Base-by-base conservation (phyloP, 2,329 filamentous ascomycete genomes). In the Fusarium tuaranense region DNA sequence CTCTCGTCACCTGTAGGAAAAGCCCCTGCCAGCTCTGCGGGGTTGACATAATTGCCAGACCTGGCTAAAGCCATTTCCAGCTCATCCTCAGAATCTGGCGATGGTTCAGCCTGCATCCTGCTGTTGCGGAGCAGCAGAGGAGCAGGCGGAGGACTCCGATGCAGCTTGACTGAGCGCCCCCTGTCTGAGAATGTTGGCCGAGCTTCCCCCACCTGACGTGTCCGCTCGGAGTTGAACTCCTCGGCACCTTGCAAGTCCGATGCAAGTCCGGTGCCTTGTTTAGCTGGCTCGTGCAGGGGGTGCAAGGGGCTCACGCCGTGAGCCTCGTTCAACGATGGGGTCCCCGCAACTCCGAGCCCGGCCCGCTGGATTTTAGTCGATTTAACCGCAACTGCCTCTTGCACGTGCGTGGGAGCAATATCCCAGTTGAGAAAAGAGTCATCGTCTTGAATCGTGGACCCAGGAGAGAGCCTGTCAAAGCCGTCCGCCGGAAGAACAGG, bases 131-230 rank as follows among this genome's bases (percentile, higher is more conserved):
- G 82, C 32, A 87, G 81, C 22, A 92, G 81, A 4, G 90, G 89
- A 18, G 87, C 84, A 2, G 91, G 91, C 8, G 89, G 89, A 14
- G 88, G 86, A 80, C 88, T 87, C 75, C 88, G 89, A 67, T 88
- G 86, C 22, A 84, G 84, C 44, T 83, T 84, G 7, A 78, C 80
- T 64, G 82, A 84, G 41, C 84, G 81, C 76, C 84, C 86, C 68
- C 89, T 86, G 39, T 85, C 84, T 2, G 91, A 91, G 76, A 92
- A 92, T 2, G 88, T 87, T 25, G 88, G 89, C 65, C 88, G 88
- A 25, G 87, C 83, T 53, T 92, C 88, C 27, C 91, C 91, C 58
- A 92, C 82, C 3, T 90, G 88, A 39, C 84, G 85, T 78, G 92
- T 89, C 86, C 89, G 69, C 27, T 60, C 64, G 44, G 65, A 61